Conservation (phyloP, 2,329 filamentous ascomycete species). For the Aureobasidium pullulans region DNA sequence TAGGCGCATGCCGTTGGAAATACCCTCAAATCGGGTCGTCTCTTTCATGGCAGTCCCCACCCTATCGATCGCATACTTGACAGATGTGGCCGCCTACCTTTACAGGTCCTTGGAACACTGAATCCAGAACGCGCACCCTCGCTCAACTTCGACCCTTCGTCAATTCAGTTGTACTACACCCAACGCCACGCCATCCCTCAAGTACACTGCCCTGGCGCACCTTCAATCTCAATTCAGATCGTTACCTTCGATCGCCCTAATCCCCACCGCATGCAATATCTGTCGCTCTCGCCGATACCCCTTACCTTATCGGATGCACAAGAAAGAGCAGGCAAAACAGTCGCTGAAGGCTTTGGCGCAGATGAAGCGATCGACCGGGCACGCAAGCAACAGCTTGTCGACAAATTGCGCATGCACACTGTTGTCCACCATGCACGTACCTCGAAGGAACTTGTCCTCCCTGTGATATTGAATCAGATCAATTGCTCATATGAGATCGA, state of each 20-base stretch:
- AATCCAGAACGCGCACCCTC: slow-evolving; percentile 51
- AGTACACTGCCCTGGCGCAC: slow-evolving; percentile 60
- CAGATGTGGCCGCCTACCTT: slow-evolving; percentile 71
- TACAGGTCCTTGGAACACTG: slow-evolving; percentile 79
- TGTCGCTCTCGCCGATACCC: slow-evolving; percentile 83
- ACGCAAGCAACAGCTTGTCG: slow-evolving; percentile 60
- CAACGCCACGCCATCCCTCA: slow-evolving; percentile 52
- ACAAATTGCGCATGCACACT: slow-evolving; percentile 83
- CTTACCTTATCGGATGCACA: slow-evolving; percentile 59
- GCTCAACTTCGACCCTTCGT: slow-evolving; percentile 55
- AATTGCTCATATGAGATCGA: slow-evolving; percentile 94
- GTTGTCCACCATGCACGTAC: slow-evolving; percentile 71
- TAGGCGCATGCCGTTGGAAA: slow-evolving; percentile 76
- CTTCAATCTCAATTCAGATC: slow-evolving; percentile 70
- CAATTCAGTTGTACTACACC: slow-evolving; percentile 55
- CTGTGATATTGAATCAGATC: slow-evolving; percentile 81
- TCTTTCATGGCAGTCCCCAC: slow-evolving; percentile 77
- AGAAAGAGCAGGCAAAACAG: slow-evolving; percentile 28
- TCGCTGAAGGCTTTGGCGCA: slow-evolving; percentile 54
- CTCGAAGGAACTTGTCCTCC: slow-evolving; percentile 72
- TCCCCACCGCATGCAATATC: slow-evolving; percentile 88
- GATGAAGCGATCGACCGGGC: slow-evolving; percentile 63
- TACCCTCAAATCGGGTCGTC: slow-evolving; percentile 72
- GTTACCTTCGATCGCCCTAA: slow-evolving; percentile 83
- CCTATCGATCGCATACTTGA: slow-evolving; percentile 73